These are phyloP conservation scores for Massariosphaeria phaeospora DNA, from an alignment of 495 filamentous ascomycete genomes.

Conservation along the genomic window DNA sequence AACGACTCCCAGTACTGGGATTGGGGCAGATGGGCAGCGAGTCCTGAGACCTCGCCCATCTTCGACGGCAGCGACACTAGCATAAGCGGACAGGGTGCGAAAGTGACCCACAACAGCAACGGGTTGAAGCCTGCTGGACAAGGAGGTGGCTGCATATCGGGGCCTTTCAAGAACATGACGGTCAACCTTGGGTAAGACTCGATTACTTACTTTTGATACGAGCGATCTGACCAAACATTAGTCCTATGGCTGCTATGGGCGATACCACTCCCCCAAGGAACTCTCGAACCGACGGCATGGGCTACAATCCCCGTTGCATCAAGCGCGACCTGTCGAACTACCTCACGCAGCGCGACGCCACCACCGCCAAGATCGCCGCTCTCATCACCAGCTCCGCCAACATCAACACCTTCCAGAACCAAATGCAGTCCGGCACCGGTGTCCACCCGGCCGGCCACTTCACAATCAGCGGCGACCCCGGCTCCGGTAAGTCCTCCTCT, in stretches of 20 bases:
- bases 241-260: conserved; percentile 30
- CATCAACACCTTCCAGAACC: conserved; percentile 41
- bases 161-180: conserved; percentile 28
- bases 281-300: conserved; percentile 38
- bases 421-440: conserved; percentile 42
- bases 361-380: conserved; percentile 24
- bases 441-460: conserved; percentile 45
- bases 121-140: conserved; percentile 23
- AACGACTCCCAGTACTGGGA: conserved; percentile 30
- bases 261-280: conserved; percentile 41
- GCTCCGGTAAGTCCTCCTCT: no score
- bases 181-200: conserved; percentile 35
- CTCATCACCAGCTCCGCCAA: conserved; percentile 18
- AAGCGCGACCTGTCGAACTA: conserved; percentile 27
- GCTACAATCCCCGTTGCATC: conserved; percentile 31
- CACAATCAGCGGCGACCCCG: conserved; percentile 43
- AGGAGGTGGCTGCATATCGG: conserved; percentile 28
- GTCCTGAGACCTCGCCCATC: conserved; percentile 27
- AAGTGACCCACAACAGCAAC: conserved; percentile 21
- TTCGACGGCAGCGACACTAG: conserved; percentile 31
- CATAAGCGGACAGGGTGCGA: conserved; percentile 26
- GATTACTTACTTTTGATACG: conserved; percentile 31
- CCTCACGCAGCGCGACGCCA: conserved; percentile 24
- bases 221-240: conserved; percentile 10
- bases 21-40: conserved; percentile 28